Evolutionary conservation across 2,329 filamentous ascomycete species (phyloP), one percentile per base, ranked within the genome.

Genomic region (Colletotrichum filicis): DNA sequence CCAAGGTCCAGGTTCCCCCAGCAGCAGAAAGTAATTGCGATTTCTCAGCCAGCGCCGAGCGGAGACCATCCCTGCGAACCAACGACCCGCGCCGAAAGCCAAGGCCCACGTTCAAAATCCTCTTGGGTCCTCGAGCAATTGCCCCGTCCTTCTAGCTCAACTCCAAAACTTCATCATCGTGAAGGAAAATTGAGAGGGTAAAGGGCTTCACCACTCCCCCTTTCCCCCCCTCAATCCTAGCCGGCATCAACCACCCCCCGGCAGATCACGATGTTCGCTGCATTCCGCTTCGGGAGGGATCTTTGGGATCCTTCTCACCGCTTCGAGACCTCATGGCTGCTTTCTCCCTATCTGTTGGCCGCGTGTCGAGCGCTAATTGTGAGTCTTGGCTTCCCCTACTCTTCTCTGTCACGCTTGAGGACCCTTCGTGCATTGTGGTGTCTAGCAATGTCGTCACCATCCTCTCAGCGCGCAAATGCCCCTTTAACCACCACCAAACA

Each of bases 271-370:
- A 73, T 78, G 60, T 68, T 66, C 37, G 66, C 75, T 62, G 78
- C 77, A 55, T 85, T 87, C 76, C 77, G 78, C 66, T 84, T 87
- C 62, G 83, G 83, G 61, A 79, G 75, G 35, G 83, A 82, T 74
- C 79, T 81, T 37, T 90, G 85, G 84, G 88, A 90, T 79, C 87
- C 87, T 7, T 85, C 88, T 55, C 88, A 92, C 81, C 90, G 92
- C 71, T 95, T 93, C 83, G 90, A 91, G 81, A 97, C 94, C 19
- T 97, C 94, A 16, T 97, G 94, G 94, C 82, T 95, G 9, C 82
- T 97, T n/a, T 82, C 90, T 28, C 93, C 94, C 0, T 87, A 87
- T 77, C 77, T 87, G 1, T 86, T 96, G 60, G 91, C 90, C 76
- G 83, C 80, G 65, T 79, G 89, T 63, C 91, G 92, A 74, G 88